Evolutionary conservation across 129 eudicot genomes (phyloP), one percentile per base, ranked within the genome.

Genomic region (Artemisia argyi): DNA sequence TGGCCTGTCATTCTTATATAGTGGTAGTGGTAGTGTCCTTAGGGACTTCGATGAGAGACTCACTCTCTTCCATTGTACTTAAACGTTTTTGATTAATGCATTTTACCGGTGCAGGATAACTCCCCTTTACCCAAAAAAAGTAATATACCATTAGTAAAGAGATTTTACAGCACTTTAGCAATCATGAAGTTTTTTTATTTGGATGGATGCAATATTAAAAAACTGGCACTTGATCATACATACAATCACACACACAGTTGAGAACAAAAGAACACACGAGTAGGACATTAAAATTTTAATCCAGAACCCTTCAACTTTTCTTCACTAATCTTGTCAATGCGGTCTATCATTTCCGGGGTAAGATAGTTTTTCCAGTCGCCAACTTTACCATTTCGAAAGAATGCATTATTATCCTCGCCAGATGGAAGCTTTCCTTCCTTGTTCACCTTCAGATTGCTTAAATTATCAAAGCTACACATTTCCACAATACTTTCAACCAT

Each of bases 401-500:
- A 76, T 1, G 71, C 69, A 22, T 30, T 52, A 24, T 61, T 42
- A 8, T 68, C 68, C 14, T 14, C 26, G 1, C 83, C 71, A 1
- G 75, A 9, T 4, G 65, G 47, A 65, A 47, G 47, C 60, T 69
- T 81, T 5, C 89, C 85, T 3, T 46, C 73, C 35, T 75, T 87
- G 66, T 87, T 87, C 53, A 79, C 88, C 13, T 81, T 84, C 54
- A 83, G 55, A 3, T 63, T 75, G 53, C 79, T 86, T 49, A 86
- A 61, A 12, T 62, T 51, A 11, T 74, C 87, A 60, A 86, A 83
- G 73, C 91, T 83, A 50, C 87, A 86, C 20, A 82, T n/a, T 39
- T 49, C 63, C 32, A 65, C 26, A 1, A 86, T 78, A 8, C 69
- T 63, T 3, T 83, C 84, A n/a, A 83, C 32, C 55, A 78, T 2